A percentile compares a stretch with the other conserved stretches of the same genome.
Evolutionary conservation across 768 basidiomycete species (phyloP).

Genomic region (Zangia roseola): DNA sequence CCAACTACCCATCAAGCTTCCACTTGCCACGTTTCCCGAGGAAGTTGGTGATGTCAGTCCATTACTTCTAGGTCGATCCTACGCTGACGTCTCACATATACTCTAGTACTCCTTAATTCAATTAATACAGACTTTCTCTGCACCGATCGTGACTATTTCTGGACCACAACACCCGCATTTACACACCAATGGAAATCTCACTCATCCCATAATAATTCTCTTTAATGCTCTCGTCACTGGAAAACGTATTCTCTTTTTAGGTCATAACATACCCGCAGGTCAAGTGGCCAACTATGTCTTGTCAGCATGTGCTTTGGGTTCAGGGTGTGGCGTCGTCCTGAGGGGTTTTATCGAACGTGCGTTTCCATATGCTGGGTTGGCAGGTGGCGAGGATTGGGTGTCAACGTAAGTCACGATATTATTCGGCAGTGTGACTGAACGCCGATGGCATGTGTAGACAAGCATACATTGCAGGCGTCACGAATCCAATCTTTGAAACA

Average conservation of each 20-base stretch:
- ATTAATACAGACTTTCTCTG: conserved; percentile 80
- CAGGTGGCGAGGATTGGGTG: conserved; percentile 87
- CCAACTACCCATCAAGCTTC: conserved; percentile 86
- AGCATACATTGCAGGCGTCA: conserved; percentile 95
- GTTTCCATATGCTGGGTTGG: conserved; percentile 94
- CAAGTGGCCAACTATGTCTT: conserved; percentile 90
- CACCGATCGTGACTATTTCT: conserved; percentile 53
- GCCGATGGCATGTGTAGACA: conserved; percentile 46
- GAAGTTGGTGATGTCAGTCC: conserved; percentile 93
- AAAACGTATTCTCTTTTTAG: conserved; percentile 95
- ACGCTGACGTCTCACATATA: conserved; percentile 11
- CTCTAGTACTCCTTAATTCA: conserved; percentile 87
- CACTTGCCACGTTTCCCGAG: conserved; percentile 83
- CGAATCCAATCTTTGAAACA: conserved; percentile 93
- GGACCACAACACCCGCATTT: conserved; percentile 89
- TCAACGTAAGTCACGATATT: conserved; percentile 57
- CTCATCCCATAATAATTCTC: conserved; percentile 91
- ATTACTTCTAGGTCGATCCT: not conserved
- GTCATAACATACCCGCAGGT: conserved; percentile 85
- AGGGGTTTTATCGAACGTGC: conserved; percentile 88
- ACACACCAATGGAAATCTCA: conserved; percentile 86
- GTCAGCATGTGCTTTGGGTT: conserved; percentile 90
- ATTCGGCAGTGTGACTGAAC: not conserved
- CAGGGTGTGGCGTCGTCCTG: conserved; percentile 82
- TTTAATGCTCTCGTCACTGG: conserved; percentile 96